Percentiles rank a stretch among this genome's conserved stretches.
Evolutionary conservation across 2,329 filamentous ascomycete species (phyloP).

Genomic region (Trichoderma sp.): DNA sequence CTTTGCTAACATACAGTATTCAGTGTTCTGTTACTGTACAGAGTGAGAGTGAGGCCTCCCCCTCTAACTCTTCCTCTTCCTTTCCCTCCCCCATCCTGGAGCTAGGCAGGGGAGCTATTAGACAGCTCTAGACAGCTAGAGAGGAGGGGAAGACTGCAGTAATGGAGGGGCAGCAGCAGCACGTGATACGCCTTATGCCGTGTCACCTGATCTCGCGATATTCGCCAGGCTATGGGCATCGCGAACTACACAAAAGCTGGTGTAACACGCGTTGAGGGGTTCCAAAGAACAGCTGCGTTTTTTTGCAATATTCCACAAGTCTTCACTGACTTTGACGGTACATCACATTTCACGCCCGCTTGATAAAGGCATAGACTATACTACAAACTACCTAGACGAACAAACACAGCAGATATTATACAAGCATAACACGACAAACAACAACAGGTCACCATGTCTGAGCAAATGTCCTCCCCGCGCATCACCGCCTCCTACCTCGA

Average conservation of each 20-base stretch:
- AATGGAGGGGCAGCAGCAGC: not conserved
- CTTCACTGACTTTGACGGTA: not conserved
- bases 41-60: not conserved
- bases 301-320: not conserved
- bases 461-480: slow-evolving; percentile 73
- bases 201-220: slow-evolving; percentile 20
- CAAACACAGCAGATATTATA: not conserved
- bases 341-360: not conserved
- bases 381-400: not conserved
- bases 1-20: not conserved
- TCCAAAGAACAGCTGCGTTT: not conserved
- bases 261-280: slow-evolving; percentile 16
- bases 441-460: slow-evolving; percentile 53
- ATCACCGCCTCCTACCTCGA: slow-evolving; percentile 80
- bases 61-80: not conserved
- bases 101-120: not conserved
- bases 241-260: not conserved
- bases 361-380: not conserved
- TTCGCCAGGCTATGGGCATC: not conserved
- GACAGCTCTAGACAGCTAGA: not conserved
- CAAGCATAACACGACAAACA: not conserved
- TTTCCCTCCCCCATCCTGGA: too few species aligned
- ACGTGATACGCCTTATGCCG: slow-evolving; percentile 1
- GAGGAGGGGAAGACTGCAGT: not conserved
- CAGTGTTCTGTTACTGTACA: not conserved